Evolutionary conservation across 2,329 filamentous ascomycete genomes (phyloP).

Genomic region (Paradendryphiella salina): DNA sequence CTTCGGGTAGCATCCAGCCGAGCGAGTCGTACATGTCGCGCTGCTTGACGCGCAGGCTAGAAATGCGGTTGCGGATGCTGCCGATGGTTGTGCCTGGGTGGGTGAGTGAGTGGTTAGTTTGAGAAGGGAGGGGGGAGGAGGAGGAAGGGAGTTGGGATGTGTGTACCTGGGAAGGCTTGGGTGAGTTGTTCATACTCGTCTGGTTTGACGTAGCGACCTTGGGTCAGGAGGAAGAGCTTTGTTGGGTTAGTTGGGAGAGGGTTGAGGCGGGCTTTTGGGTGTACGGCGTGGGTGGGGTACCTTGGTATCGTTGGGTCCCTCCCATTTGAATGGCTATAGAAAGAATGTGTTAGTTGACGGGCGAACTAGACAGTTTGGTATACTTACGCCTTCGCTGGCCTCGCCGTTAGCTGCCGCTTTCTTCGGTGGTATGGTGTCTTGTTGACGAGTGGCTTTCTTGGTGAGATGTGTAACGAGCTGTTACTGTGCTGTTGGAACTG

Average conservation of each 20-base stretch:
- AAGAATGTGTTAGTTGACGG: not conserved
- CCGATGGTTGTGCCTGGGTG: constrained; percentile 11
- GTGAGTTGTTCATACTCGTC: constrained; percentile 22
- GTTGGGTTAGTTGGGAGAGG: constrained; percentile 28
- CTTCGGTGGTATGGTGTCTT: constrained; percentile 15
- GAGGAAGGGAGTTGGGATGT: not conserved
- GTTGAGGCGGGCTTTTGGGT: too few species aligned
- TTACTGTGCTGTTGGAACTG: too few species aligned
- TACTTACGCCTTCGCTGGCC: not conserved
- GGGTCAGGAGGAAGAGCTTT: constrained; percentile 30
- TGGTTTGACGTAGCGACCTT: constrained; percentile 17
- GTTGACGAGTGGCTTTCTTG: too few species aligned
- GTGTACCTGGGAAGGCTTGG: constrained; percentile 21
- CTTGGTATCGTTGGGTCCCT: constrained; percentile 20
- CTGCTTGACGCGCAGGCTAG: constrained; percentile 15
- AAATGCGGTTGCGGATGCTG: constrained; percentile 24
- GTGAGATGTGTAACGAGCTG: too few species aligned
- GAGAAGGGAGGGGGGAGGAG: not conserved
- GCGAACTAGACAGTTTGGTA: not conserved
- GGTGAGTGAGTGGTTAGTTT: not conserved
- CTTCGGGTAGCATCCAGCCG: constrained; percentile 18
- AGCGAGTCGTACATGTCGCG: constrained; percentile 18
- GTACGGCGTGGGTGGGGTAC: not conserved
- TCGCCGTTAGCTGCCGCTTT: constrained; percentile 2
- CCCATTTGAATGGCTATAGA: constrained; percentile 20